Evolutionary conservation across 495 filamentous ascomycete genomes (phyloP), one percentile per base, ranked within the genome.

Genomic region (Daldinia bambusicola): DNA sequence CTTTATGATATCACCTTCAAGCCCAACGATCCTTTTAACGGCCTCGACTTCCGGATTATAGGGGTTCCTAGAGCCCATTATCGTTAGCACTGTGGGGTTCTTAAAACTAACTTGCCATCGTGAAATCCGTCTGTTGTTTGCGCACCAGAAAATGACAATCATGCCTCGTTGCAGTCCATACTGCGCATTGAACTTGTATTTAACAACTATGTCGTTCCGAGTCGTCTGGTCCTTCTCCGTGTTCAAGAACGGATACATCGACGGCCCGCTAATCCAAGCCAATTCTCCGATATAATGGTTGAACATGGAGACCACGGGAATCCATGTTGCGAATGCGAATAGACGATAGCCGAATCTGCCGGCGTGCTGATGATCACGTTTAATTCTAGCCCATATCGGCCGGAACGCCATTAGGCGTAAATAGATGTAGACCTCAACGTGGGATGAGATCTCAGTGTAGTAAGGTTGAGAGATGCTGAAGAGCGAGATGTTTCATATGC

Each of bases 231-330:
- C 83, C 75, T 80, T 89, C 53, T 89, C 84, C 43, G 88, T 82
- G 67, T 93, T 93, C 10, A 95, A 74, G 77, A 87, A 91, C 0
- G 92, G 92, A 60, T 90, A 92, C 92, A 95, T 95, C 14, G 88
- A 91, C 20, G 87, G 81, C 2, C 92, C 92, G 31, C 79, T 82
- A 69, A 93, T 88, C 80, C 83, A 83, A 71, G 88, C 88, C 31
- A 90, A 68, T 66, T 89, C 83, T 55, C 85, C 82, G 57, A 92
- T 81, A 71, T 91, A 82, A 52, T 84, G 82, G 55, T 88, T 87
- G 80, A 92, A 86, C 80, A 88, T 89, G 48, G 90, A 83, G 26
- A 86, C 76, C 31, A 90, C 85, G 1, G 91, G 91, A 31, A 92
- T 71, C 78, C 89, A 83, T 34, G 89, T 87, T 31, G 84, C 83